Evolutionary conservation across 306 rosid genomes (phyloP).

Genomic region (Rosa persica): DNA sequence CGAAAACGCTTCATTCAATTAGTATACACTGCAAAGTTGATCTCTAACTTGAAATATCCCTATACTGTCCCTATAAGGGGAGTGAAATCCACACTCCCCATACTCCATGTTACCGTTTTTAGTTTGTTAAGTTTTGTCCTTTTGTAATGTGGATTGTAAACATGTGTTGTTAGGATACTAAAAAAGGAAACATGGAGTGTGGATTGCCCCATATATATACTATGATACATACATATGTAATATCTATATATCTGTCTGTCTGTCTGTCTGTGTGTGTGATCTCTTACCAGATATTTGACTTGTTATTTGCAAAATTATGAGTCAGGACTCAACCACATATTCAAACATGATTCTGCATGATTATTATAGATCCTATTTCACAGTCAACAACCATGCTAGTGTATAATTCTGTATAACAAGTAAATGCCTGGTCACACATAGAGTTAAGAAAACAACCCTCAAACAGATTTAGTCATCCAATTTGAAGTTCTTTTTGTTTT

Average conservation of each 20-base stretch:
- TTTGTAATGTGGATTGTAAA: too few relatives aligned
- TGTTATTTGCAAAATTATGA: neutral
- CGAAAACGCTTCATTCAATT: too few relatives aligned
- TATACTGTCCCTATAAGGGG: too few relatives aligned
- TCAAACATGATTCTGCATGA: neutral
- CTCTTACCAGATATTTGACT: neutral
- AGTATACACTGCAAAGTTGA: too few relatives aligned
- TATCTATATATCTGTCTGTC: too few relatives aligned
- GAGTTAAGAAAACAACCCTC: neutral
- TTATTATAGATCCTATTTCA: neutral
- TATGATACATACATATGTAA: neutral
- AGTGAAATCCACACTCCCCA: too few relatives aligned
- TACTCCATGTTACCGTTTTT: too few relatives aligned
- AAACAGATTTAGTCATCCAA: neutral
- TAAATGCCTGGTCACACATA: neutral
- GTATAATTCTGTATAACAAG: neutral
- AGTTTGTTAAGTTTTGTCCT: too few relatives aligned
- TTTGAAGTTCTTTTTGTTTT: neutral
- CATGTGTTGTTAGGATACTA: too few relatives aligned
- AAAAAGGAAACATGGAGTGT: too few relatives aligned
- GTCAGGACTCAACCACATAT: neutral
- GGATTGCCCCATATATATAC: neutral
- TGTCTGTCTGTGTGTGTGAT: neutral
- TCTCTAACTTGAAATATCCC: too few relatives aligned
- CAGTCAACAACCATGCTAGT: neutral